Percentiles rank a stretch among this genome's conserved stretches.
These are phyloP conservation scores for Corylus americana DNA, from an alignment of 306 rosid genomes.

Conservation along the genomic window DNA sequence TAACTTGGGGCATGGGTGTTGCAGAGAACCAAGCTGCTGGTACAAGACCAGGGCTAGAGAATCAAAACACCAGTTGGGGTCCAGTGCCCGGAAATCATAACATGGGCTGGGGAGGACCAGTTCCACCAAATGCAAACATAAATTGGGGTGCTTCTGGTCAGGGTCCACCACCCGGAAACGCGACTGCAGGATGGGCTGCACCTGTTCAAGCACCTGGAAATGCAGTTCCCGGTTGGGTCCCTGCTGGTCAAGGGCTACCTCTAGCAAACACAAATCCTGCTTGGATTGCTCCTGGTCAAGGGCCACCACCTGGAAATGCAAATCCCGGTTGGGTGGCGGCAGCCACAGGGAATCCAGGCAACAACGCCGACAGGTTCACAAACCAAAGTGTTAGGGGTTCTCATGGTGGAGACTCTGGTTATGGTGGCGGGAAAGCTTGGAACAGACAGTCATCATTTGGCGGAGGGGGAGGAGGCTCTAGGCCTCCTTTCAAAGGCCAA, in stretches of 20 bases:
- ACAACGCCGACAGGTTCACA: conserved; percentile 60
- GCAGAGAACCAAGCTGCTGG: conserved; percentile 47
- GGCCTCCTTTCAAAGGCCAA: conserved; percentile 73
- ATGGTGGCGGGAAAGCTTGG: conserved; percentile 70
- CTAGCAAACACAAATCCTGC: conserved; percentile 51
- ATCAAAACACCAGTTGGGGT: conserved; percentile 53
- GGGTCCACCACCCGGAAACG: conserved; percentile 56
- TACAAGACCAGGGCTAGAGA: conserved; percentile 40
- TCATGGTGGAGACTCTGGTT: conserved; percentile 69
- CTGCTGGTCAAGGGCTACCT: conserved; percentile 57
- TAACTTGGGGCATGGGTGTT: conserved; percentile 62
- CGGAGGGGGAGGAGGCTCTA: conserved; percentile 65
- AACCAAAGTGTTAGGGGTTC: conserved; percentile 58
- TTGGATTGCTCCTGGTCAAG: conserved; percentile 62
- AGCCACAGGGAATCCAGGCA: conserved; percentile 47
- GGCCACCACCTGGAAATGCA: conserved; percentile 46
- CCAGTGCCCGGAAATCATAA: conserved; percentile 68
- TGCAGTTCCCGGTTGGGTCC: conserved; percentile 53
- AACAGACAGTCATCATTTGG: conserved; percentile 72
- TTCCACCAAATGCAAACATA: conserved; percentile 54
- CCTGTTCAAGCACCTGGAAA: conserved; percentile 57
- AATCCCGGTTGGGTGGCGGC: conserved; percentile 65
- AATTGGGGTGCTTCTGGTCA: conserved; percentile 63
- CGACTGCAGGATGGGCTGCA: conserved; percentile 69
- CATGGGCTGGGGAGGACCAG: conserved; percentile 59